Conservation (phyloP, 352 stramenopile species). For the Detonula confervacea region DNA sequence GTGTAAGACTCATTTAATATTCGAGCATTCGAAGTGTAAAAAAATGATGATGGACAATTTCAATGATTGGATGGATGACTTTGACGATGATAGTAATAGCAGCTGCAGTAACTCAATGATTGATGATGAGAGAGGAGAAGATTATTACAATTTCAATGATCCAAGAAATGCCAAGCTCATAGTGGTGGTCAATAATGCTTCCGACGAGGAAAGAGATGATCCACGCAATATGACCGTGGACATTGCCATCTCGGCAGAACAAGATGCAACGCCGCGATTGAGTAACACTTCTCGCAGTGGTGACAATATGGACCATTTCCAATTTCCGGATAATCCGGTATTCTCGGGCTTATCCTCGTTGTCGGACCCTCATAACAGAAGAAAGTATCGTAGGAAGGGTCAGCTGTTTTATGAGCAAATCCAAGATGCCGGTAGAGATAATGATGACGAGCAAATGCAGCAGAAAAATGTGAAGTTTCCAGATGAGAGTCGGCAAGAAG, state of each 20-base stretch:
- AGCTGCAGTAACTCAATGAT: too few species aligned
- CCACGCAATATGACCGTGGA: neutral
- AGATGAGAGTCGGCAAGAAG: neutral
- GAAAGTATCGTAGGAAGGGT: constrained; percentile 10
- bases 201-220: too few species aligned
- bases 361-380: neutral
- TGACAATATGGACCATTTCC: neutral
- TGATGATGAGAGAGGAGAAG: neutral
- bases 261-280: neutral
- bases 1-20: constrained; percentile 42
- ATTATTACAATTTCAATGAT: too few species aligned
- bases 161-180: too few species aligned
- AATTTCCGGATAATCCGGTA: constrained; percentile 13
- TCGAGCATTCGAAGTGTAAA: constrained; percentile 28
- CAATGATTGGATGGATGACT: constrained; percentile 27
- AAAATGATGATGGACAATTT: constrained; percentile 48
- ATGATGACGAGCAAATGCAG: neutral
- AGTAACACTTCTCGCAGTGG: neutral
- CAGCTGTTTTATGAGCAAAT: constrained; percentile 10
- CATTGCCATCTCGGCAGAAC: neutral
- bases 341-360: constrained; percentile 11
- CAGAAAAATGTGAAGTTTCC: neutral
- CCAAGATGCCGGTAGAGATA: neutral
- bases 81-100: neutral
- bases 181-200: too few species aligned